These are phyloP conservation scores for Mortierella alpina DNA, from an alignment of 192 early-diverging fungal genomes.

Conservation along the genomic window DNA sequence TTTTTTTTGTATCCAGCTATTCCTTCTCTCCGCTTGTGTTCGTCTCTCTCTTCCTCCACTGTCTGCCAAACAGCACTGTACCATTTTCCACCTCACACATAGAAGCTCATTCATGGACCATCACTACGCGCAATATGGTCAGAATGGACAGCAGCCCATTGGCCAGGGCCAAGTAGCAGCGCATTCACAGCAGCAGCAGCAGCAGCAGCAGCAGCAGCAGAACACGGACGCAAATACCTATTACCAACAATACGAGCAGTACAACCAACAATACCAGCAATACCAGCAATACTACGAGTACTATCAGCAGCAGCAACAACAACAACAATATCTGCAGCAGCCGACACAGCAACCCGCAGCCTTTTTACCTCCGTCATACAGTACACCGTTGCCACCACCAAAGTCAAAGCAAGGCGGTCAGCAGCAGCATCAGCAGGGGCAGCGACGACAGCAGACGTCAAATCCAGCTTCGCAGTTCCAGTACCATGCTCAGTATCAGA, in stretches of 20 bases:
- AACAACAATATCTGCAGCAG: slow-evolving; percentile 7
- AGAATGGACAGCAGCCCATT: too few species aligned
- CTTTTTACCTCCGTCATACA: slow-evolving; percentile 32
- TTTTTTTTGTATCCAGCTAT: too few species aligned
- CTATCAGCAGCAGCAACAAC: slow-evolving; percentile 14
- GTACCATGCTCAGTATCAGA: slow-evolving; percentile 47
- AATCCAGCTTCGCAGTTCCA: slow-evolving; percentile 9
- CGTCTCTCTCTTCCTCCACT: not conserved
- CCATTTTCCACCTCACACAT: not conserved
- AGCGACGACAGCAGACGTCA: not conserved
- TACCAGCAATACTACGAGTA: slow-evolving; percentile 15
- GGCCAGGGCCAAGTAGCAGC: too few species aligned
- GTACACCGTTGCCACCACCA: slow-evolving; percentile 31
- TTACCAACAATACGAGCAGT: not conserved
- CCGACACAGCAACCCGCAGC: not conserved
- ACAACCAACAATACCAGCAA: slow-evolving; percentile 27
- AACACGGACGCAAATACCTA: not conserved
- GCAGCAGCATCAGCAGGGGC: not conserved
- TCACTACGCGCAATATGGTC: not conserved
- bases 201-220: slow-evolving; percentile 7
- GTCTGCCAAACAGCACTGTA: not conserved
- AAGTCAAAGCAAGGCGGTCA: slow-evolving; percentile 14
- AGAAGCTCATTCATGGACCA: not conserved
- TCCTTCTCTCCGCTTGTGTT: slow-evolving; percentile 1
- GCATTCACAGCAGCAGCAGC: not conserved